Evolutionary conservation across 1,284 basidiomycete species (phyloP), one percentile per base, ranked within the genome.

Genomic region (Cryptococcus depauperatus): DNA sequence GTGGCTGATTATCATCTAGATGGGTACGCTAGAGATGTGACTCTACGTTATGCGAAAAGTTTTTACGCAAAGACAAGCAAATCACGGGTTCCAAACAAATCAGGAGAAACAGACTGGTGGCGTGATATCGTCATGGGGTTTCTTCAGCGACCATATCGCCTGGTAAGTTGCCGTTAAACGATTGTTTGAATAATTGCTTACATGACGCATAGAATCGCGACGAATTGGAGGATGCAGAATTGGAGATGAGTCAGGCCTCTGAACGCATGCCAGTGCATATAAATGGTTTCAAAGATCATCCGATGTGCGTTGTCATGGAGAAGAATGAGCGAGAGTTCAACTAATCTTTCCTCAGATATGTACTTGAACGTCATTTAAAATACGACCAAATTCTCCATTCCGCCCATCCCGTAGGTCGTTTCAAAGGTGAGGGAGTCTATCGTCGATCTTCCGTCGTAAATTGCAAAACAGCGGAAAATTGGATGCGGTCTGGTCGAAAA

Each of bases 181-280:
- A 16, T 5, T 41, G n/a, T 8, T 28, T 26, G 37, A 23, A 7
- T 21, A 13, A 11, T 10, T 35, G 35, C 50, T 55, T 46, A 45
- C 27, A 38, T 53, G 52, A 30, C 51, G 25, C 32, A 16, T 55
- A 91, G 88, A 79, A 90, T 62, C 80, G 93, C 43, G 93, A 98
- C 66, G 87, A 93, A 54, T 69, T 86, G 18, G 93, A 98, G 71
- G 91, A 97, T 57, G 85, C 86, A n/a, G 91, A 97, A 68, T 73
- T 99, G 25, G 78, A 85, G 51, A 76, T 75, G 1, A 79, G 81
- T 48, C 83, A 88, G 61, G 73, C 85, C 55, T 66, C 79, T 23
- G 93, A 96, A 69, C 87, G 84, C n/a, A 95, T 99, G 88, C 93
- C 93, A 0, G 84, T 82, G 10, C 85, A 86, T 25, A 78, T 97